These are phyloP conservation scores for Fraxinus excelsior DNA, from an alignment of 257 asterid genomes.

Conservation along the genomic window DNA sequence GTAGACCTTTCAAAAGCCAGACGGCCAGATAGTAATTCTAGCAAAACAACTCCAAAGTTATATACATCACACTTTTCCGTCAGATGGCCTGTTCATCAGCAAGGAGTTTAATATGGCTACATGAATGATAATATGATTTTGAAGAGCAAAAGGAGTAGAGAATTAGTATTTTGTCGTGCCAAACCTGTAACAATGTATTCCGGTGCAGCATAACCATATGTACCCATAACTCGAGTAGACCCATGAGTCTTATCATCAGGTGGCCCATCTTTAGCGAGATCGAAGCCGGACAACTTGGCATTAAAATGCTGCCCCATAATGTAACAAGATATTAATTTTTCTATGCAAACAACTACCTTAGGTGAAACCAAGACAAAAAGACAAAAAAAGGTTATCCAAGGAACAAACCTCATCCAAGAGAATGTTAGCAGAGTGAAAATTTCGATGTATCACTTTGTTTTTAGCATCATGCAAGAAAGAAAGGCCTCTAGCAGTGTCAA, in stretches of 20 bases:
- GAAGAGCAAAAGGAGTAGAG: not conserved
- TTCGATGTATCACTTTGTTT: constrained; percentile 44
- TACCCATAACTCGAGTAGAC: not conserved
- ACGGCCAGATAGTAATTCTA: constrained; percentile 36
- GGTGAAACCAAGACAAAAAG: not conserved
- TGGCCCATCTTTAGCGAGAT: not conserved
- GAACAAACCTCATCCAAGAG: constrained; percentile 27
- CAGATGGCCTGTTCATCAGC: not conserved
- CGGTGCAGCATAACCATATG: not conserved
- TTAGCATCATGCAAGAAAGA: constrained; percentile 33
- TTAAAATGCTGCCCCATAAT: not conserved
- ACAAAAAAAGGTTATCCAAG: not conserved
- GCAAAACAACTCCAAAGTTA: constrained; percentile 34
- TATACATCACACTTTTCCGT: not conserved
- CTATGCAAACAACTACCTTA: too few relatives aligned
- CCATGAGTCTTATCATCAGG: not conserved
- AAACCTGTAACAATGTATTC: not conserved
- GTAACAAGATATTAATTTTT: too few relatives aligned
- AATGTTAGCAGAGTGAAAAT: constrained; percentile 13
- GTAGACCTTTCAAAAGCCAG: constrained; percentile 8
- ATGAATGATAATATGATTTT: not conserved
- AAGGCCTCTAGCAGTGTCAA: constrained; percentile 31
- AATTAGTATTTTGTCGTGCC: not conserved
- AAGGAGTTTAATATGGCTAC: not conserved
- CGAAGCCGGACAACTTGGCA: not conserved